phyloP scores from a whole-genome alignment of 2,329 filamentous ascomycete genomes.

The Beauveria rudraprayagi region DNA sequence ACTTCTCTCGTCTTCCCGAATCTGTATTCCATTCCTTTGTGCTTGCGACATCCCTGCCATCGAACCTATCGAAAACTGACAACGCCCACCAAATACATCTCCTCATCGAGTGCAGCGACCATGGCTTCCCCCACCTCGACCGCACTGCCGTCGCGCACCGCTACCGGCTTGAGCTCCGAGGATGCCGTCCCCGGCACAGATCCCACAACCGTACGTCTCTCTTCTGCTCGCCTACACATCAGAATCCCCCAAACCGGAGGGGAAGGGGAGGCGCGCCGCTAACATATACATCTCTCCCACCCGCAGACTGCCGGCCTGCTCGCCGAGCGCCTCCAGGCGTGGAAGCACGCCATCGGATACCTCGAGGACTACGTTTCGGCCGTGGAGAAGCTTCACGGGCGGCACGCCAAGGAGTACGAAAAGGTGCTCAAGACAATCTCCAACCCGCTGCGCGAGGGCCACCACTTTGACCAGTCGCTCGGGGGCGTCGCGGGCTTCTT shows the following conservation, averaged over 20 bases:
- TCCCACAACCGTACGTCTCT: conserved; percentile 44
- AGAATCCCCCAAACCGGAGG: background rate
- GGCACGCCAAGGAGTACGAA: conserved; percentile 90
- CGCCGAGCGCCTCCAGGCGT: conserved; percentile 80
- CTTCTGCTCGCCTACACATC: background rate
- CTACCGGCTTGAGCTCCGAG: conserved; percentile 43
- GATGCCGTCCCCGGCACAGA: conserved; percentile 52
- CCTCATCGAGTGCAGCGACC: background rate
- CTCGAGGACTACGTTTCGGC: conserved; percentile 83
- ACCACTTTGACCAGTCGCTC: conserved; percentile 88
- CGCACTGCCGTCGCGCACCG: conserved; percentile 37
- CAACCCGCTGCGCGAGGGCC: conserved; percentile 75
- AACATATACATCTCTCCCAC: background rate
- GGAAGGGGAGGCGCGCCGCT: background rate
- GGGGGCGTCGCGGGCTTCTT: conserved; percentile 85
- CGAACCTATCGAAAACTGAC: background rate
- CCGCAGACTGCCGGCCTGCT: conserved; percentile 68
- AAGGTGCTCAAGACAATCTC: conserved; percentile 88
- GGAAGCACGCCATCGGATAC: conserved; percentile 90
- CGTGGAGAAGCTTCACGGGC: conserved; percentile 78
- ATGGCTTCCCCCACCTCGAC: conserved; percentile 13
- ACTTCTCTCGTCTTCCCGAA: too few relatives aligned
- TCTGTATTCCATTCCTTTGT: too few relatives aligned
- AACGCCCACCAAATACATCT: background rate
- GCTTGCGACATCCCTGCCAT: background rate